Percentiles rank a stretch among this genome's conserved stretches.
Evolutionary conservation across 495 filamentous ascomycete genomes (phyloP).

Genomic region (Parmelia sp.): DNA sequence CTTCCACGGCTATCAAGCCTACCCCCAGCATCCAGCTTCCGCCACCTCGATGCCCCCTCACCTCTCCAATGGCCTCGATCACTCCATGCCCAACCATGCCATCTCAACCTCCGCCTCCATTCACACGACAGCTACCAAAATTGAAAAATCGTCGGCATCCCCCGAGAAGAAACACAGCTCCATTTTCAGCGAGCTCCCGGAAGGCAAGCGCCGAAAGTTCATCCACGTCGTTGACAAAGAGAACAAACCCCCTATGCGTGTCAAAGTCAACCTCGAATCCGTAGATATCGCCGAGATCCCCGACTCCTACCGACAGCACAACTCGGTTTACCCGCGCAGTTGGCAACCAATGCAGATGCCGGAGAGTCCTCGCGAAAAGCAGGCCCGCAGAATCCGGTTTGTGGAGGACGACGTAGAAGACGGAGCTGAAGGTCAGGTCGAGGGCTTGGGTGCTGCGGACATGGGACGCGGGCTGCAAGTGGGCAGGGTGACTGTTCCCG

Average conservation of each 20-base stretch:
- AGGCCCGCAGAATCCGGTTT: constrained; percentile 58
- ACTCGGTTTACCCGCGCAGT: constrained; percentile 81
- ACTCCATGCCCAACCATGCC: constrained; percentile 36
- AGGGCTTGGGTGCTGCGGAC: background rate
- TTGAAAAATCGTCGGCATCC: constrained; percentile 32
- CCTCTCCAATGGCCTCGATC: constrained; percentile 59
- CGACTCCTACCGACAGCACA: constrained; percentile 81
- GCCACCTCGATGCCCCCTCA: constrained; percentile 65
- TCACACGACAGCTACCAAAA: constrained; percentile 29
- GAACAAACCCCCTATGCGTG: constrained; percentile 62
- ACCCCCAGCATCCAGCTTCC: constrained; percentile 41
- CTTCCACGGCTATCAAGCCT: constrained; percentile 69
- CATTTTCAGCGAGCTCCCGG: constrained; percentile 81
- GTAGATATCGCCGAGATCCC: constrained; percentile 91
- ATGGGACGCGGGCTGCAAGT: constrained; percentile 31
- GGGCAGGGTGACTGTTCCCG: constrained; percentile 55
- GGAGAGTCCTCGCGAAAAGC: constrained; percentile 52
- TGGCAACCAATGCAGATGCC: constrained; percentile 88
- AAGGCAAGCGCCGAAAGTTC: constrained; percentile 87
- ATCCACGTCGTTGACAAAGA: constrained; percentile 88
- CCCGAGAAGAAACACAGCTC: constrained; percentile 5
- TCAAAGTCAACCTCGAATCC: constrained; percentile 78
- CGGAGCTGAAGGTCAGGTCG: constrained; percentile 43
- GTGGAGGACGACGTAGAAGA: constrained; percentile 44
- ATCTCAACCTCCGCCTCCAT: constrained; percentile 30